Percentiles rank a stretch among this genome's conserved stretches.
These are phyloP conservation scores for Balakata baccata DNA, from an alignment of 345 rosid species.

Conservation along the genomic window DNA sequence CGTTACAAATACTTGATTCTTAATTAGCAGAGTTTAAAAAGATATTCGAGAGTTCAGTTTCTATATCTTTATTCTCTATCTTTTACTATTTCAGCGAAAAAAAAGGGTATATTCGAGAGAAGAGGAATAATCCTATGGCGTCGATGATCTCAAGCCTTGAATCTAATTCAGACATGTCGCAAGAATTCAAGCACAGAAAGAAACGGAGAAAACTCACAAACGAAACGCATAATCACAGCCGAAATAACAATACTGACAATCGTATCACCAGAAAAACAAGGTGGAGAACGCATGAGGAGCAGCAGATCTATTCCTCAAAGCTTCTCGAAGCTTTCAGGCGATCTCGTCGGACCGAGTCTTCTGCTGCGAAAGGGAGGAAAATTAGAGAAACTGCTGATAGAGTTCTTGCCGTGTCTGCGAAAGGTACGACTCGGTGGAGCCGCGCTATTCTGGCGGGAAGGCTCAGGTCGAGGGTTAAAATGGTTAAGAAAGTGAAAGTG, in stretches of 20 bases:
- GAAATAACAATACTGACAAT: not conserved
- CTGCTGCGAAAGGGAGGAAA: conserved; percentile 21
- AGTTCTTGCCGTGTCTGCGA: conserved; percentile 62
- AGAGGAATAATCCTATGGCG: conserved; percentile 18
- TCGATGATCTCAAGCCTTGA: conserved; percentile 29
- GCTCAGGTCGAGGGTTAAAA: conserved; percentile 32
- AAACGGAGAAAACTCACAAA: conserved; percentile 38
- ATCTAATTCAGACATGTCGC: conserved; percentile 24
- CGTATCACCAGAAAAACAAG: conserved; percentile 18
- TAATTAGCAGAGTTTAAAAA: not conserved
- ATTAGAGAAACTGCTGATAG: conserved; percentile 47
- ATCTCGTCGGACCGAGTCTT: conserved; percentile 31
- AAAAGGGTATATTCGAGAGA: not conserved
- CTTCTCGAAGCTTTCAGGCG: conserved; percentile 44
- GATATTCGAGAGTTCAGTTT: not conserved
- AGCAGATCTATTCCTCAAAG: conserved; percentile 24
- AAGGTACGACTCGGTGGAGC: conserved; percentile 62
- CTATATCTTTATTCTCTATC: not conserved
- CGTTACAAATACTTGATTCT: not conserved
- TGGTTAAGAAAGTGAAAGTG: conserved; percentile 47
- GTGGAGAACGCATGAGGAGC: conserved; percentile 41
- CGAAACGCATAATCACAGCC: conserved; percentile 7
- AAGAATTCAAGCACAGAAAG: conserved; percentile 40
- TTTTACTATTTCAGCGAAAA: not conserved
- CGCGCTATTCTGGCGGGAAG: conserved; percentile 63